Evolutionary conservation across 1,284 basidiomycete species (phyloP).

Genomic region (Cryptococcus amylolentus): DNA sequence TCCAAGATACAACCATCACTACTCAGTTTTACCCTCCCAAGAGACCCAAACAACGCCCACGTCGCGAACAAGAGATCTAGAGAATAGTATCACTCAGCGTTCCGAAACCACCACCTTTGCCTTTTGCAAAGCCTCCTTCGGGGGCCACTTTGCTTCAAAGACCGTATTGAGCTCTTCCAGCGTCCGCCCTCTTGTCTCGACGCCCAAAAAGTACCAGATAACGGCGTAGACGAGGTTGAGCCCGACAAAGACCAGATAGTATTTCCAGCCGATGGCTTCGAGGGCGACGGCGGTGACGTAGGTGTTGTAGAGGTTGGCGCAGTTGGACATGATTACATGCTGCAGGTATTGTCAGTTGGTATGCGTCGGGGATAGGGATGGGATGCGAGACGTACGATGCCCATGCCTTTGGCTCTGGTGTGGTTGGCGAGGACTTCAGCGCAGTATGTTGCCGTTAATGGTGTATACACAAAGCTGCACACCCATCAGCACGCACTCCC

Average conservation of each 20-base stretch:
- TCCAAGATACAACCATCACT: no score
- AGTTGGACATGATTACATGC: constrained; percentile 21
- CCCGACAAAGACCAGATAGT: constrained; percentile 18
- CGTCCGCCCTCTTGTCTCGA: constrained; percentile 19
- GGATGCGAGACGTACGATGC: constrained; percentile 12
- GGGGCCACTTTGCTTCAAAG: constrained; percentile 19
- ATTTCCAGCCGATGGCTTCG: constrained; percentile 12
- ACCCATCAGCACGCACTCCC: no score
- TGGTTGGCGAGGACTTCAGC: constrained; percentile 24
- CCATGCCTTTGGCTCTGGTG: constrained; percentile 31
- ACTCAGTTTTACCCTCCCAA: no score
- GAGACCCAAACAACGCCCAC: no score
- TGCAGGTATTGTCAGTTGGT: not conserved
- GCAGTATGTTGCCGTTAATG: constrained; percentile 28
- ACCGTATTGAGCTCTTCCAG: constrained; percentile 19
- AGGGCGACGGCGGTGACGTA: constrained; percentile 20
- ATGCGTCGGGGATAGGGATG: no score
- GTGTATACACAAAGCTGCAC: constrained; percentile 25
- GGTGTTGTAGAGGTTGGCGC: constrained; percentile 22
- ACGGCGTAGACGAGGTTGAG: constrained; percentile 18
- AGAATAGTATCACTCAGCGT: not conserved
- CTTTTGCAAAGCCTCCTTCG: constrained; percentile 15
- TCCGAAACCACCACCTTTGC: constrained; percentile 9
- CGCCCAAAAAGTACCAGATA: constrained; percentile 18
- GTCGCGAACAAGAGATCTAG: no score